Evolutionary conservation across 2,329 filamentous ascomycete species (phyloP).

Genomic region (Xylaria sp.): DNA sequence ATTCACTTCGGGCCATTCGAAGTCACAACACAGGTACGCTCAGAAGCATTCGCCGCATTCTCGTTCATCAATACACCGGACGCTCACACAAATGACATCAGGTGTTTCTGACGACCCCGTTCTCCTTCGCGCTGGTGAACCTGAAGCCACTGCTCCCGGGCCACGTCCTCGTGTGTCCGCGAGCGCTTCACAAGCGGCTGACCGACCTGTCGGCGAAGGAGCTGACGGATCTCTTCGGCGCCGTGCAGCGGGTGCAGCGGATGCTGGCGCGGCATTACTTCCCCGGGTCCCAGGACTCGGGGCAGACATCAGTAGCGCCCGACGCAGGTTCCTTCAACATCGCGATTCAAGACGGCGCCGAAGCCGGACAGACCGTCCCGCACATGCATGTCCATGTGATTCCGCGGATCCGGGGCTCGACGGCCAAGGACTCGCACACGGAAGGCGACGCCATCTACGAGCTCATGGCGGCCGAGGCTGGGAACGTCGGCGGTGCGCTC

Average conservation of each 20-base stretch:
- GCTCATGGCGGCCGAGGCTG: constrained; percentile 83
- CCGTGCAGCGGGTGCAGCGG: constrained; percentile 82
- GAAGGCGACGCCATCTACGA: constrained; percentile 71
- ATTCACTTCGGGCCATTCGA: constrained; percentile 80
- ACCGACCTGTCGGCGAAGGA: constrained; percentile 77
- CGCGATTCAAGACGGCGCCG: constrained; percentile 90
- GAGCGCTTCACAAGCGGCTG: constrained; percentile 74
- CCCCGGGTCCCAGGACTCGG: constrained; percentile 11
- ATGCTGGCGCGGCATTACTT: constrained; percentile 75
- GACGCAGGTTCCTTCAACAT: constrained; percentile 85
- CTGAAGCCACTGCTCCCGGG: constrained; percentile 93
- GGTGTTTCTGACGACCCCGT: constrained; percentile 86
- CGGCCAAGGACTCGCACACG: constrained; percentile 43
- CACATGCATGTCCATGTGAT: constrained; percentile 86
- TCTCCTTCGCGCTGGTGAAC: constrained; percentile 91
- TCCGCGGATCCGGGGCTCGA: constrained; percentile 48
- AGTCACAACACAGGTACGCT: constrained; percentile 75
- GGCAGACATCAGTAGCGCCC: constrained; percentile 47
- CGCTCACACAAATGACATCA: constrained; percentile 51
- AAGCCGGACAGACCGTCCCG: constrained; percentile 91
- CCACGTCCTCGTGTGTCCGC: constrained; percentile 90
- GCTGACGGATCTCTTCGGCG: constrained; percentile 83
- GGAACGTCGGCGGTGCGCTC: constrained; percentile 79
- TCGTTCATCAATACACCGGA: no score
- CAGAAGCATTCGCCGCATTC: no score